Evolutionary conservation across 495 filamentous ascomycete genomes (phyloP).

Genomic region (Pseudomonodictys pantanalensis): DNA sequence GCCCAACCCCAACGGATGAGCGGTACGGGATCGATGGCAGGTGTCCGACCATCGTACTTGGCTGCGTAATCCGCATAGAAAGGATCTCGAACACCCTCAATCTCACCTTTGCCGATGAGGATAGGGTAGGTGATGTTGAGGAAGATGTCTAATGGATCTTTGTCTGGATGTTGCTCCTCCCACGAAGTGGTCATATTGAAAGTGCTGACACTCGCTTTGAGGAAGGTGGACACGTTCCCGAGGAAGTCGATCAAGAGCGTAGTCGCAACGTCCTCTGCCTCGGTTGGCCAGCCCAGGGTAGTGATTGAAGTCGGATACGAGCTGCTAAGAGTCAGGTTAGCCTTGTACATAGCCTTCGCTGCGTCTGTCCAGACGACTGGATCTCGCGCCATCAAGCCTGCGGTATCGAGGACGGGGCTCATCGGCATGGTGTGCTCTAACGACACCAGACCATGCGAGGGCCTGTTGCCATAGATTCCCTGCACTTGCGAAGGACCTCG

Average conservation of each 20-base stretch:
- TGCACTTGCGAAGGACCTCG: slow-evolving; percentile 48
- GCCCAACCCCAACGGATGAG: slow-evolving; percentile 57
- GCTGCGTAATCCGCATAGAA: slow-evolving; percentile 45
- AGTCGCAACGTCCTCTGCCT: slow-evolving; percentile 22
- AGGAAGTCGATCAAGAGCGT: slow-evolving; percentile 36
- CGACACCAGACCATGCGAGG: slow-evolving; percentile 48
- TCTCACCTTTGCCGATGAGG: slow-evolving; percentile 38
- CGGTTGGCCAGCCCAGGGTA: slow-evolving; percentile 29
- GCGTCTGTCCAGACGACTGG: slow-evolving; percentile 24
- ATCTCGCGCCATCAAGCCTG: slow-evolving; percentile 42
- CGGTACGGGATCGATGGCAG: slow-evolving; percentile 46
- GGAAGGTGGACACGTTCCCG: slow-evolving; percentile 30
- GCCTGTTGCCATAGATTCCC: slow-evolving; percentile 52
- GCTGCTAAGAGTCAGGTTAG: slow-evolving; percentile 34
- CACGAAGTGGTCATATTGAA: slow-evolving; percentile 34
- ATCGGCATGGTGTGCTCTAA: slow-evolving; percentile 48
- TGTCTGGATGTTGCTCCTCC: slow-evolving; percentile 25
- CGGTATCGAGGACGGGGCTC: slow-evolving; percentile 48
- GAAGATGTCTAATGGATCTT: slow-evolving; percentile 8
- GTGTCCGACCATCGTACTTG: slow-evolving; percentile 38
- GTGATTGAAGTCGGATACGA: slow-evolving; percentile 35
- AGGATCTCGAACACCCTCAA: slow-evolving; percentile 34
- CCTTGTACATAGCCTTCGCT: slow-evolving; percentile 34
- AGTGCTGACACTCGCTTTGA: slow-evolving; percentile 27
- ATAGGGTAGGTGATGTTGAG: slow-evolving; percentile 39